Evolutionary conservation across 345 rosid genomes (phyloP).

Genomic region (Syzygium grande): DNA sequence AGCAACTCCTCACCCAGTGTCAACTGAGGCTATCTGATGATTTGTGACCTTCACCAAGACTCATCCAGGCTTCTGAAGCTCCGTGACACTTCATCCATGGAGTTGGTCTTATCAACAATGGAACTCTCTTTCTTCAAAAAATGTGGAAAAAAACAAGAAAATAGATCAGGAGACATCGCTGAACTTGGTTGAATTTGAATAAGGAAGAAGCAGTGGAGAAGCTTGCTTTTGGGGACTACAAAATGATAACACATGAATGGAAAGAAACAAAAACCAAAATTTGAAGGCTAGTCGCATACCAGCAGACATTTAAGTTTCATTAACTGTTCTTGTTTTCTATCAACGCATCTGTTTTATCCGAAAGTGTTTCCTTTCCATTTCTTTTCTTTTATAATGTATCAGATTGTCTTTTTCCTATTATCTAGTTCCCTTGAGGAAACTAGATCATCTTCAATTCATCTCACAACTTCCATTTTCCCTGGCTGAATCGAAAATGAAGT

Average conservation of each 20-base stretch:
- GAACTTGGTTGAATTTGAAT: background rate
- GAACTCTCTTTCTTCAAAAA: background rate
- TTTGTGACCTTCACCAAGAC: background rate
- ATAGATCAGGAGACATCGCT: background rate
- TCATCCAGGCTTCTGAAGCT: background rate
- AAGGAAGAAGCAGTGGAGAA: background rate
- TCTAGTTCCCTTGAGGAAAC: background rate
- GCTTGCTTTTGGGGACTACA: background rate
- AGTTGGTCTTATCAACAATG: background rate
- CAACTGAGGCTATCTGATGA: background rate
- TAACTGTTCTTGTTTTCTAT: background rate
- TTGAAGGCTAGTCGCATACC: background rate
- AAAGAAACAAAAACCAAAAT: background rate
- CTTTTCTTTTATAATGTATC: background rate
- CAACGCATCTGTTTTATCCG: background rate
- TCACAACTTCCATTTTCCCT: background rate
- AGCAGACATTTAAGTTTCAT: background rate
- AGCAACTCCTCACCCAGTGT: background rate
- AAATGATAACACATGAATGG: background rate
- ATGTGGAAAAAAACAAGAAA: background rate
- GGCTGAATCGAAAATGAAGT: background rate
- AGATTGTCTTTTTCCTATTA: background rate
- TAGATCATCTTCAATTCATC: background rate
- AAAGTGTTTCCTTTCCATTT: background rate
- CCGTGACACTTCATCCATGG: background rate